Base-by-base conservation (phyloP, 495 filamentous ascomycete species). In the Neurospora sp. region DNA sequence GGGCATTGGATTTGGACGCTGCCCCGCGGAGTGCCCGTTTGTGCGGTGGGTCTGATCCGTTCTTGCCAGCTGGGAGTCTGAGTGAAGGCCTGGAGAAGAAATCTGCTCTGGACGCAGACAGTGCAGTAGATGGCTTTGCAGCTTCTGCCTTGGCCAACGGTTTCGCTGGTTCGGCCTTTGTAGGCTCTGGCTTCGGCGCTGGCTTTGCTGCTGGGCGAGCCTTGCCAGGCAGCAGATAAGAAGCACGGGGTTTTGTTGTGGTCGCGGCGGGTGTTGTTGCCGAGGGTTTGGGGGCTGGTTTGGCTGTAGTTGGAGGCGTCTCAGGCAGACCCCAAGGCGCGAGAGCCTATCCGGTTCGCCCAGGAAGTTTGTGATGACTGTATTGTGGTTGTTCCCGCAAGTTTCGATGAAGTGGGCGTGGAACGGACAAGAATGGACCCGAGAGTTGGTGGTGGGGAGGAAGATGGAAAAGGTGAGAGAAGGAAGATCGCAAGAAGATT, bases 141-240 rank as follows among this genome's bases (percentile, higher is more conserved):
- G 72, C 9, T 31, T 31, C 53, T 61, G 3, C 14, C 53, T 61
- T 35, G 72, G 37, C 69, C 1, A 42, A n/a, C 12, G 70, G 22
- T 39, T 72, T 76, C 16, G 42, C 44, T 4, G 48, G 5, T 16
- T 77, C 77, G 7, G 68, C 8, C 72, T 76, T 77, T 8, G 53
- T 14, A 9, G 71, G 61, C 18, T 83, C 81, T 0, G 31, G 31
- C 31, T 31, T 31, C 31, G 31, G 31, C 2, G 31, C 31, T 31
- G 31, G 31, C 31, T 31, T 31, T 31, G 77, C n/a, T 4, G 79
- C 65, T 10, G 78, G 74, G 35, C 80, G 78, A 9, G 73, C 77
- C 72, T 83, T 79, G 8, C 80, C 83, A 14, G 84, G 82, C 1
- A 86, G 76, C 16, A 78, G 44, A 20, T 79, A 72, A 1, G 37